Conservation (phyloP, 2,329 filamentous ascomycete species). For the Hymenoscyphus albidus region DNA sequence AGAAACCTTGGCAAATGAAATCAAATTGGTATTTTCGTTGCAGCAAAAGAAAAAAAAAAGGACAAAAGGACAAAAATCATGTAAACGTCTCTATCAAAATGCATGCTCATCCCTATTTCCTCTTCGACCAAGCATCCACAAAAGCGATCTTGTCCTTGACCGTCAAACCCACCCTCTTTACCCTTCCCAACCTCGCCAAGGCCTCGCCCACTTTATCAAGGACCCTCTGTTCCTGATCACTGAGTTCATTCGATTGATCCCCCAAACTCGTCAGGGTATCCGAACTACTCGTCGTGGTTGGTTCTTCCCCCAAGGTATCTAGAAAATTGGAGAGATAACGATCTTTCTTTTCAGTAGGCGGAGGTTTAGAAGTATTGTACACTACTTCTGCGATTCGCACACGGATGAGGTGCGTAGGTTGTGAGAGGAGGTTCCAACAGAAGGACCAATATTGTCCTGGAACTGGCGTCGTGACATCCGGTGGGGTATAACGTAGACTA, state of each 20-base stretch:
- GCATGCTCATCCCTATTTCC: constrained; percentile 22
- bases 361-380: constrained; percentile 44
- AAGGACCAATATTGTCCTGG: constrained; percentile 70
- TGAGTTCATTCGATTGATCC: constrained; percentile 27
- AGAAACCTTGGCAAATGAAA: neutral
- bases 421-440: constrained; percentile 80
- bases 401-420: constrained; percentile 82
- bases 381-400: constrained; percentile 83
- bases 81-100: neutral
- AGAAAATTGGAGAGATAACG: constrained; percentile 35
- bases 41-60: neutral
- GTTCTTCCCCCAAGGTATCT: constrained; percentile 29
- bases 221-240: constrained; percentile 59
- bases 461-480: constrained; percentile 86
- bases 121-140: constrained; percentile 63
- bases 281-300: constrained; percentile 31
- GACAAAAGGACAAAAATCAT: neutral
- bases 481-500: constrained; percentile 81
- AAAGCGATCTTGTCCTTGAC: constrained; percentile 81
- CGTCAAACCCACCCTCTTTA: constrained; percentile 83
- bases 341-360: constrained; percentile 30
- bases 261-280: constrained; percentile 30
- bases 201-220: constrained; percentile 80
- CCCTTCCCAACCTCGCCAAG: constrained; percentile 79
- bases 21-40: constrained; percentile 6